These are phyloP conservation scores for Penicillium flavigenum DNA, from an alignment of 495 filamentous ascomycete species.

Conservation along the genomic window DNA sequence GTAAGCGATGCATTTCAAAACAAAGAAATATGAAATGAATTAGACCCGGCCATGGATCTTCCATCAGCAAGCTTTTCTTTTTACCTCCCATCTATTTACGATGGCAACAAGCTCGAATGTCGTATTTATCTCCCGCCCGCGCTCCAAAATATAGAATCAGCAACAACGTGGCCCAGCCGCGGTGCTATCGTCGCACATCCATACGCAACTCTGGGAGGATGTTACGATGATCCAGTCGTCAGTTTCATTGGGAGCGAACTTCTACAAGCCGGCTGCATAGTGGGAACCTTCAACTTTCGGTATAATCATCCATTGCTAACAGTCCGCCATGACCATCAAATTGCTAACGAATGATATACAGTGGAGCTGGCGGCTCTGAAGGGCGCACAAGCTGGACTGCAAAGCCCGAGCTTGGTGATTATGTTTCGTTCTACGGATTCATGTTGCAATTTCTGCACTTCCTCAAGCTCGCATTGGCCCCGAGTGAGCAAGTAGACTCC, in stretches of 20 bases:
- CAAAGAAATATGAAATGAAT: background rate
- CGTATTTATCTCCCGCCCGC: conserved; percentile 70
- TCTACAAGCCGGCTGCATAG: conserved; percentile 65
- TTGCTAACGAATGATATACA: conserved; percentile 29
- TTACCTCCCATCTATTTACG: conserved; percentile 80
- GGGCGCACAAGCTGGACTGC: conserved; percentile 84
- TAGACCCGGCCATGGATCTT: conserved; percentile 26
- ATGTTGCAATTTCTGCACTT: conserved; percentile 66
- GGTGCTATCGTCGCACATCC: conserved; percentile 87
- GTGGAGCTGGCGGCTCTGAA: conserved; percentile 73
- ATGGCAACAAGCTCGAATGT: conserved; percentile 70
- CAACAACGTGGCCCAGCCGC: conserved; percentile 44
- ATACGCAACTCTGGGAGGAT: conserved; percentile 84
- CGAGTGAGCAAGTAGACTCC: background rate
- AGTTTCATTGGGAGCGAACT: conserved; percentile 60
- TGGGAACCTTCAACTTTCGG: conserved; percentile 94
- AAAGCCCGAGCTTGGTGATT: conserved; percentile 76
- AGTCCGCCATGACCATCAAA: background rate
- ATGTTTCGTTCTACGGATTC: conserved; percentile 75
- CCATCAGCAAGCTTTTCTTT: conserved; percentile 66
- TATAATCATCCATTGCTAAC: conserved; percentile 33
- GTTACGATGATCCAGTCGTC: conserved; percentile 79
- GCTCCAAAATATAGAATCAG: conserved; percentile 29
- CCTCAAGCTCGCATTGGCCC: conserved; percentile 18
- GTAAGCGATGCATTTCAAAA: background rate